These are phyloP conservation scores for Boletales sp. DNA, from an alignment of 768 basidiomycete genomes.

Conservation along the genomic window DNA sequence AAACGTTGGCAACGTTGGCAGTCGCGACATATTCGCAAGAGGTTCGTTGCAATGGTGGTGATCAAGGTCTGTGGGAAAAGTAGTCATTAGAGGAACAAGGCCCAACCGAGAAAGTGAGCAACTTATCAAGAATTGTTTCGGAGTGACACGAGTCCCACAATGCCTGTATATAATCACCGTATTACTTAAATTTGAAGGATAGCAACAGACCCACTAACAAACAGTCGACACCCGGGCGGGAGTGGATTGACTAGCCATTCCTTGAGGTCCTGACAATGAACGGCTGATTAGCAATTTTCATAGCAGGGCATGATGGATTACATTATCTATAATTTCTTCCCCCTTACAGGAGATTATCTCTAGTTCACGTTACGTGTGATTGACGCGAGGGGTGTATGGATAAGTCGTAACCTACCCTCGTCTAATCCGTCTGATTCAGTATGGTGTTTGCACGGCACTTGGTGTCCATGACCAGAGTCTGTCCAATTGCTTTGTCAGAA, in stretches of 20 bases:
- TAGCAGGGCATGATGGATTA: slow-evolving; percentile 28
- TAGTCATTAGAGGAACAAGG: neutral
- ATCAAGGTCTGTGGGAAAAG: slow-evolving; percentile 20
- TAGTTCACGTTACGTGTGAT: slow-evolving; percentile 4
- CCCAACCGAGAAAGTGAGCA: neutral
- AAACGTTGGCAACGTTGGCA: neutral
- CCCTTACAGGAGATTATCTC: slow-evolving; percentile 10
- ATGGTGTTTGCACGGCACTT: slow-evolving; percentile 39
- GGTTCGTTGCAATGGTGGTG: slow-evolving; percentile 26
- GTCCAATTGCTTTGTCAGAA: neutral
- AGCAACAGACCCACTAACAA: slow-evolving; percentile 16
- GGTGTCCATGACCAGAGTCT: slow-evolving; percentile 52
- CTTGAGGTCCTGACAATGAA: slow-evolving; percentile 17
- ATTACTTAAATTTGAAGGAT: neutral
- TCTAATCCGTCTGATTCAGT: slow-evolving; percentile 51
- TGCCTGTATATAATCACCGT: slow-evolving; percentile 13
- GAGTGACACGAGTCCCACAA: slow-evolving; percentile 30
- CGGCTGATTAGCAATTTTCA: slow-evolving; percentile 16
- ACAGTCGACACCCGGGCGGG: slow-evolving; percentile 25
- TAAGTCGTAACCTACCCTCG: slow-evolving; percentile 37
- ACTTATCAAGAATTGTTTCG: slow-evolving; percentile 25
- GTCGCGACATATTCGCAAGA: neutral
- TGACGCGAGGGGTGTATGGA: neutral
- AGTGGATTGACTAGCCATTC: slow-evolving; percentile 23
- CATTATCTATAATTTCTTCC: slow-evolving; percentile 22